These are phyloP conservation scores for Thalia dealbata DNA, from an alignment of 176 grass and related monocot species.

Conservation along the genomic window DNA sequence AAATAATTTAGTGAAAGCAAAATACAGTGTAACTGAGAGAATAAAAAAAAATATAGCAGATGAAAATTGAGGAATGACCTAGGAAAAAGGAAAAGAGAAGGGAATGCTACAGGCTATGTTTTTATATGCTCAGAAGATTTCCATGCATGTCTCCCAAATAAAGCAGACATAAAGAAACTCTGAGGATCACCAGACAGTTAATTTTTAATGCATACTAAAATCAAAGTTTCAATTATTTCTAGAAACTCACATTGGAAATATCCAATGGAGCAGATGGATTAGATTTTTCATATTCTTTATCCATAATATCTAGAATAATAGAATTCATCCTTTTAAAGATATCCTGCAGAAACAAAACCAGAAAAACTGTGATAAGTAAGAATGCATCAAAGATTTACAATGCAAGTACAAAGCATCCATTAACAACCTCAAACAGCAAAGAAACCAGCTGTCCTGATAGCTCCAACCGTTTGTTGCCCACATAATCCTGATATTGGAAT, in stretches of 20 bases:
- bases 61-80: too few species aligned
- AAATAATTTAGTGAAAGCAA: too few species aligned
- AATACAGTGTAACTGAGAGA: too few species aligned
- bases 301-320: conserved; percentile 27
- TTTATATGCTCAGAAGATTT: too few species aligned
- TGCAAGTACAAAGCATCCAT: background rate
- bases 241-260: conserved; percentile 52
- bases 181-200: too few species aligned
- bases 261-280: conserved; percentile 54
- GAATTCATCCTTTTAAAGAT: conserved; percentile 93
- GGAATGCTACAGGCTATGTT: too few species aligned
- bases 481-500: conserved; percentile 71
- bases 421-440: conserved; percentile 76
- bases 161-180: too few species aligned
- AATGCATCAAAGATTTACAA: conserved; percentile 5
- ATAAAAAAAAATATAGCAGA: too few species aligned
- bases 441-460: conserved; percentile 91
- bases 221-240: background rate
- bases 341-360: conserved; percentile 41
- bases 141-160: too few species aligned
- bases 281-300: conserved; percentile 36
- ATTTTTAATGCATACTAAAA: too few species aligned
- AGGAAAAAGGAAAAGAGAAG: too few species aligned
- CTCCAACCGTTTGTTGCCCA: conserved; percentile 93
- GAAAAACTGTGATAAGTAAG: conserved; percentile 2